Base-by-base conservation (phyloP, 345 rosid genomes). In the Eucalyptus melliodora region DNA sequence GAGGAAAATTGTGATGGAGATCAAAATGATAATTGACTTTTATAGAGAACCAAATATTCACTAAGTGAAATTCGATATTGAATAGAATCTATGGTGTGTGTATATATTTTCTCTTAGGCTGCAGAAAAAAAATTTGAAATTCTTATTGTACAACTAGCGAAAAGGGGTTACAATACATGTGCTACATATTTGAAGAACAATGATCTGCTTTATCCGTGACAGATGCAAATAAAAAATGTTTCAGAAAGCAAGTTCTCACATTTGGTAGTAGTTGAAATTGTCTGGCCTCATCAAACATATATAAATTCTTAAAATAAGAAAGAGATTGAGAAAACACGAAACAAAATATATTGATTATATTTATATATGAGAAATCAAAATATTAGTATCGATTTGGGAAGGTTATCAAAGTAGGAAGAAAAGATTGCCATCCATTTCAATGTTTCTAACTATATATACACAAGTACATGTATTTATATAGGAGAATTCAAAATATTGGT, bases 121-220 rank as follows among this genome's bases (percentile, higher is more conserved):
- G 51, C 0, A 50, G 16, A 14, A 62, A 2, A n/a, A 6, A 30
- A 30, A 30, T 6, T 26, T 4, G 69, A 62, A 62, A 62, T 12
- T 62, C 6, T 62, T 62, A 62, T 30, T 0, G 0, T 0, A 62
- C 15, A 30, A 62, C 72, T 30, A 62, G 72, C 72, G 1, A 30
- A 14, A 62, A 30, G 16, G 19, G 8, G 34, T 30, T 30, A 62
- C 72, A 14, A 14, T 62, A 14, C 9, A 7, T 14, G 72, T 62
- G 9, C 37, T 62, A 6, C n/a, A n/a, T n/a, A n/a, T n/a, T n/a
- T 62, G 34, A 3, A 30, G 72, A 60, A 60, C 31, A 27, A 12
- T 27, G 30, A 27, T 60, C 1, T 60, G 5, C 15, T 60, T 60
- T 27, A 0, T 1, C 4, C 3, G 5, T 60, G 31, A 27, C 9